Evolutionary conservation across 805 yeast species (phyloP).

Genomic region (Torulaspora microellipsoides): DNA sequence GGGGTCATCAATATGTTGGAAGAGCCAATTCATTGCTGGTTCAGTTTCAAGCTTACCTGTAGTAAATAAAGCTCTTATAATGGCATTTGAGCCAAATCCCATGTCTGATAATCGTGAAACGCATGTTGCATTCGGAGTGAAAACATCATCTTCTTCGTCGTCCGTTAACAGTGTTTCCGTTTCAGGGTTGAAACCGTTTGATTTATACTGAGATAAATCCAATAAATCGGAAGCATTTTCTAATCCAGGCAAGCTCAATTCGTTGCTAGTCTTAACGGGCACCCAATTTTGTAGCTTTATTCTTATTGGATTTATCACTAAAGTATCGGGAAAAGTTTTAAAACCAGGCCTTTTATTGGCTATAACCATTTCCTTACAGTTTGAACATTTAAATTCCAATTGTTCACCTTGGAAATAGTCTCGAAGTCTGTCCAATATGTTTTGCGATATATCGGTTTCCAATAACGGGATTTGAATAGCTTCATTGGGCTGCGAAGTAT

Average conservation of each 20-base stretch:
- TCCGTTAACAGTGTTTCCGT: constrained; percentile 27
- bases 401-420: constrained; percentile 52
- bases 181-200: constrained; percentile 37
- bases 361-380: constrained; percentile 39
- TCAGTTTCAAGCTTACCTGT: constrained; percentile 67
- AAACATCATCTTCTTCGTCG: constrained; percentile 29
- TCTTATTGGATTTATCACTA: constrained; percentile 72
- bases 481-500: constrained; percentile 54
- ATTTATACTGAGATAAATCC: constrained; percentile 40
- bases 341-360: constrained; percentile 28
- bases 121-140: constrained; percentile 53
- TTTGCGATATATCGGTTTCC: constrained; percentile 40
- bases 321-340: constrained; percentile 58
- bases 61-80: constrained; percentile 60
- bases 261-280: constrained; percentile 76
- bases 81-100: constrained; percentile 80
- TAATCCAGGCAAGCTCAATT: constrained; percentile 47
- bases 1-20: constrained; percentile 82
- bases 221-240: constrained; percentile 32
- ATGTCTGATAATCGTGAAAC: constrained; percentile 57
- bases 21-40: constrained; percentile 84
- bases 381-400: constrained; percentile 60
- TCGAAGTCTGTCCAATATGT: constrained; percentile 41
- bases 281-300: constrained; percentile 86
- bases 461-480: constrained; percentile 53